These are phyloP conservation scores for Boletus mariae DNA, from an alignment of 1,284 basidiomycete species.

Conservation along the genomic window DNA sequence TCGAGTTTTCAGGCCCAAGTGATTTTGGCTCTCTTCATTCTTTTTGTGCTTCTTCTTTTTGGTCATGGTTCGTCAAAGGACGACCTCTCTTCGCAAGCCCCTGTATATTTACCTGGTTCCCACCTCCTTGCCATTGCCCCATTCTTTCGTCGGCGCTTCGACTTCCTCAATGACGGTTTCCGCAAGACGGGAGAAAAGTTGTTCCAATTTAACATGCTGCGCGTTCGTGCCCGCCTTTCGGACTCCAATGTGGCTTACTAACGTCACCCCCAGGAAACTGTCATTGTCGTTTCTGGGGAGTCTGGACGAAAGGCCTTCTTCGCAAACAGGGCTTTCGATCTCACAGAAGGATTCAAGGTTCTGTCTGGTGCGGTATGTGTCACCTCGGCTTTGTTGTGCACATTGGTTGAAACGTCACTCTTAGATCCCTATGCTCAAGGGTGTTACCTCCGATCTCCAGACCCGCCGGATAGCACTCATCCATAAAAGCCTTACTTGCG, in stretches of 20 bases:
- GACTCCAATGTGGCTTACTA: slow-evolving; percentile 16
- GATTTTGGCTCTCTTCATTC: slow-evolving; percentile 50
- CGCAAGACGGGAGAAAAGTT: slow-evolving; percentile 56
- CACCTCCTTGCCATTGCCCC: slow-evolving; percentile 54
- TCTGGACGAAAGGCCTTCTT: slow-evolving; percentile 66
- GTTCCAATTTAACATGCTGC: slow-evolving; percentile 65
- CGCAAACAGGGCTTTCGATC: slow-evolving; percentile 60
- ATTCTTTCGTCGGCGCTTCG: slow-evolving; percentile 64
- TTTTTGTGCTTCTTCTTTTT: slow-evolving; percentile 49
- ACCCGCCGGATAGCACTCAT: slow-evolving; percentile 57
- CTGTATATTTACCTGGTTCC: slow-evolving; percentile 52
- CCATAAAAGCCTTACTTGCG: slow-evolving; percentile 60
- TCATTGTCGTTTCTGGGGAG: slow-evolving; percentile 70
- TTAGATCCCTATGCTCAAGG: slow-evolving; percentile 69
- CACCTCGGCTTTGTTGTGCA: slow-evolving; percentile 5
- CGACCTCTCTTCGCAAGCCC: slow-evolving; percentile 38
- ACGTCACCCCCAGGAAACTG: slow-evolving; percentile 48
- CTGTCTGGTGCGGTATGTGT: slow-evolving; percentile 66
- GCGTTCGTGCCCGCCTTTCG: slow-evolving; percentile 29
- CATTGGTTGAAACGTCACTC: slow-evolving; percentile 6
- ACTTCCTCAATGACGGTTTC: slow-evolving; percentile 69
- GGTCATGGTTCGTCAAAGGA: slow-evolving; percentile 40
- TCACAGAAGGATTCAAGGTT: slow-evolving; percentile 72
- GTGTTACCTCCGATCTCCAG: slow-evolving; percentile 67
- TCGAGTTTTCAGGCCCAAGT: slow-evolving; percentile 53